A percentile compares a stretch with the other conserved stretches of the same genome.
phyloP scores from a whole-genome alignment of 805 yeast species.

The Candida ovalis region DNA sequence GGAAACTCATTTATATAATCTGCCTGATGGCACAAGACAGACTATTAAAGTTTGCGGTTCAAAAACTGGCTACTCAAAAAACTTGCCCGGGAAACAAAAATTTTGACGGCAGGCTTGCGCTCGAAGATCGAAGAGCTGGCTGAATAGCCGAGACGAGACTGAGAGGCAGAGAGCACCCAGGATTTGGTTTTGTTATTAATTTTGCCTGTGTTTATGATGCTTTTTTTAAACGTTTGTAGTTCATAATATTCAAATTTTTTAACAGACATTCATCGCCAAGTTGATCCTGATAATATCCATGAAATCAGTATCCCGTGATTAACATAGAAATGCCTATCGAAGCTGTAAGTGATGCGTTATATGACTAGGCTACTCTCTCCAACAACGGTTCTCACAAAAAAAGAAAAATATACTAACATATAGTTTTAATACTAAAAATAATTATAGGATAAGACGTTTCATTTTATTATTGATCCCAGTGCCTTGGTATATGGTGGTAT shows the following conservation, averaged over 20 bases:
- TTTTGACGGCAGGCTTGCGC: not conserved
- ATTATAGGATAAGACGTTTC: slow-evolving; percentile 7
- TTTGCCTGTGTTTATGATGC: no score
- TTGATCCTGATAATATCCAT: not conserved
- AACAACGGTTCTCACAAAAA: not conserved
- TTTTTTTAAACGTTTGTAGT: no score
- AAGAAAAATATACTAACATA: not conserved
- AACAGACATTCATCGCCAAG: not conserved
- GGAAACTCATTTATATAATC: no score
- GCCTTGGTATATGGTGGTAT: slow-evolving; percentile 61
- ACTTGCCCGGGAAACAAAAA: not conserved
- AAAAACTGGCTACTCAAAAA: not conserved
- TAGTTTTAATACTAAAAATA: not conserved
- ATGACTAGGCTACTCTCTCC: no score
- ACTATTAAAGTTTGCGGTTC: no score
- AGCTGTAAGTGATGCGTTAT: not conserved
- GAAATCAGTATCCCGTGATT: not conserved
- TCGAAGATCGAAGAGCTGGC: not conserved
- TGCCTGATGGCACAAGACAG: no score
- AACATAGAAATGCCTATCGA: not conserved
- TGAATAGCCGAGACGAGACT: not conserved
- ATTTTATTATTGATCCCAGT: slow-evolving; percentile 62
- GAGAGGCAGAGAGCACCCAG: not conserved
- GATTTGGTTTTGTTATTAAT: no score
- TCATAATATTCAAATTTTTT: no score